Conservation (phyloP, 2,329 filamentous ascomycete genomes). For the Fulvia fulva region DNA sequence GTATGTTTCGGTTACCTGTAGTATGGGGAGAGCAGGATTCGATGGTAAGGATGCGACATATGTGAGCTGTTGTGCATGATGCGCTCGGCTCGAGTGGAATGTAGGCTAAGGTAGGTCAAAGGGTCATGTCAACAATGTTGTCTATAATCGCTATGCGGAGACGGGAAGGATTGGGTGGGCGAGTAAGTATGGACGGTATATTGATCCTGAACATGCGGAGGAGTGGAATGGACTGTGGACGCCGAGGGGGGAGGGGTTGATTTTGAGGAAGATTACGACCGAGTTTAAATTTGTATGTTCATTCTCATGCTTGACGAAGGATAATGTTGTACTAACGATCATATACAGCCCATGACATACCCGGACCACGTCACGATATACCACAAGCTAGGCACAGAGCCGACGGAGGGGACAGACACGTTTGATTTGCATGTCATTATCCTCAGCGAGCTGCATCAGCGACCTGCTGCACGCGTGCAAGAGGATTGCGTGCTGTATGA, state of each 20-base stretch:
- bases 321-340: constrained; percentile 8
- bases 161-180: constrained; percentile 76
- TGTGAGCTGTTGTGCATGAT: neutral
- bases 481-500: constrained; percentile 82
- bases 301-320: constrained; percentile 69
- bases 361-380: constrained; percentile 80
- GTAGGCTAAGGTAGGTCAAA: constrained; percentile 21
- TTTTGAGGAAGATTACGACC: constrained; percentile 72
- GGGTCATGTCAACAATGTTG: constrained; percentile 82
- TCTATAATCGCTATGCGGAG: constrained; percentile 80
- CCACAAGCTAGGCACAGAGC: constrained; percentile 65
- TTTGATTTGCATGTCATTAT: constrained; percentile 62
- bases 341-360: constrained; percentile 68
- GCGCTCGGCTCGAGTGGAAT: constrained; percentile 4
- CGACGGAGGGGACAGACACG: constrained; percentile 47
- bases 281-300: constrained; percentile 76
- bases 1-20: constrained; percentile 63
- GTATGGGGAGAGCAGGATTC: constrained; percentile 79
- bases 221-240: constrained; percentile 69
- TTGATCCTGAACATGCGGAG: constrained; percentile 57
- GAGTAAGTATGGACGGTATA: constrained; percentile 58
- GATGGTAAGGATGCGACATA: constrained; percentile 43
- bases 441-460: constrained; percentile 69
- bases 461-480: constrained; percentile 67
- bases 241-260: constrained; percentile 64